Base-by-base conservation (phyloP, 1,139 yeast genomes). In the Candida tunisiensis region DNA sequence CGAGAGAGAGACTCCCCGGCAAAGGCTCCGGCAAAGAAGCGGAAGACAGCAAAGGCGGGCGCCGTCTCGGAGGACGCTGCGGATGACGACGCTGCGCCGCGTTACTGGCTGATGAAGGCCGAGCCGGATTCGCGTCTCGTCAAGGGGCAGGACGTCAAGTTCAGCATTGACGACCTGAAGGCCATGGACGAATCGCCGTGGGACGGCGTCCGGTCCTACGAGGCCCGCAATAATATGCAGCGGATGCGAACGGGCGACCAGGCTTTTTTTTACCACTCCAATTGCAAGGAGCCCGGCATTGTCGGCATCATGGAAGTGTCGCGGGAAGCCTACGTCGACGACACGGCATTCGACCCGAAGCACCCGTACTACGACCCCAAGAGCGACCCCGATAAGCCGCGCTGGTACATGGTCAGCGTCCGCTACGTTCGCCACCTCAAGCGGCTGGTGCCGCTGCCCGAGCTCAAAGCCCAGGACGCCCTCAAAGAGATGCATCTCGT, bases 161-260 rank as follows among this genome's bases (percentile, higher is more conserved):
- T 63, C 41, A 51, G 68, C 11, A 47, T 66, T 7, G 50, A 49
- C 10, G 65, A 59, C 23, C 43, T 66, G n/a, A 41, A 55, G 13
- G 36, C 45, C 7, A 55, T 52, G 13, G 49, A 45, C 3, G 33
- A 27, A 8, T 64, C 64, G 23, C 54, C 62, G 12, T 66, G 73
- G 73, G 68, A 64, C 32, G 73, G 74, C 1, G 72, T 66, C 5
- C 49, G 74, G 26, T 67, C 66, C 40, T 57, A 59, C 32, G 72
- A 65, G 40, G 72, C 73, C 2, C 51, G 60, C 31, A 67, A 65
- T 35, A 55, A 58, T 32, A 55, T 66, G 60, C 38, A 53, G 15
- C 46, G 50, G 25, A 66, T 66, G 73, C 34, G 43, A 12, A 35
- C 37, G 21, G 63, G 57, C 9, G 73, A 66, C 30, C 27, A 53